phyloP scores from a whole-genome alignment of 1,139 yeast species.

The Hanseniaspora uvarum region DNA sequence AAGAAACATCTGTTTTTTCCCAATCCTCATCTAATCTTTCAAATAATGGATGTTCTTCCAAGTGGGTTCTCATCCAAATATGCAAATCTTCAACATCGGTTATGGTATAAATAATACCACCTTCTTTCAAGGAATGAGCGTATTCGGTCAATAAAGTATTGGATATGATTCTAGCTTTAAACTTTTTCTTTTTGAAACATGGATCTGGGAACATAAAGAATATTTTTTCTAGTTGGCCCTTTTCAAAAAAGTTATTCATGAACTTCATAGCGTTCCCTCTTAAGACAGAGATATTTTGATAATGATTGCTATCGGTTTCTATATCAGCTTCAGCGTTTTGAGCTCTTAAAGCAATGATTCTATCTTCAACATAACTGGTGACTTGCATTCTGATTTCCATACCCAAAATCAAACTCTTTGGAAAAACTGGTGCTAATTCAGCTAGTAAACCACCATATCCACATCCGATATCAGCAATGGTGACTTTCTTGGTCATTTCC shows the following conservation, averaged over 20 bases:
- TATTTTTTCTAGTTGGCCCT: conserved; percentile 75
- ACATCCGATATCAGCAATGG: conserved; percentile 94
- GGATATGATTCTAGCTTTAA: conserved; percentile 91
- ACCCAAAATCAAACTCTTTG: conserved; percentile 66
- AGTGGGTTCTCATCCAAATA: conserved; percentile 90
- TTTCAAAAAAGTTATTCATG: conserved; percentile 79
- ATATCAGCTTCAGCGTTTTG: conserved; percentile 20
- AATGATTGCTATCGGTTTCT: conserved; percentile 33
- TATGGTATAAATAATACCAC: conserved; percentile 83
- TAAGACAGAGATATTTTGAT: conserved; percentile 76
- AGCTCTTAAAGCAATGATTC: conserved; percentile 73
- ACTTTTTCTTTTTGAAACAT: conserved; percentile 92
- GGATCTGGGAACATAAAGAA: conserved; percentile 99
- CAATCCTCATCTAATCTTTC: conserved; percentile 69
- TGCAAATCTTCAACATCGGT: conserved; percentile 93
- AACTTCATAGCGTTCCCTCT: conserved; percentile 98
- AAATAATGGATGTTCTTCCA: conserved; percentile 83
- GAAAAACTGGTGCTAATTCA: conserved; percentile 67
- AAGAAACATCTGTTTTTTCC: conserved; percentile 74
- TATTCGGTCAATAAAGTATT: conserved; percentile 80
- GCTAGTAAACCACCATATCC: conserved; percentile 92
- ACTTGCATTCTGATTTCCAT: conserved; percentile 98
- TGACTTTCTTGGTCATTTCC: conserved; percentile 49
- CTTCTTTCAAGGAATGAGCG: conserved; percentile 78
- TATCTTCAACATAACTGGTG: conserved; percentile 90